Conservation (phyloP, 495 filamentous ascomycete genomes). For the Penicillium canariense region DNA sequence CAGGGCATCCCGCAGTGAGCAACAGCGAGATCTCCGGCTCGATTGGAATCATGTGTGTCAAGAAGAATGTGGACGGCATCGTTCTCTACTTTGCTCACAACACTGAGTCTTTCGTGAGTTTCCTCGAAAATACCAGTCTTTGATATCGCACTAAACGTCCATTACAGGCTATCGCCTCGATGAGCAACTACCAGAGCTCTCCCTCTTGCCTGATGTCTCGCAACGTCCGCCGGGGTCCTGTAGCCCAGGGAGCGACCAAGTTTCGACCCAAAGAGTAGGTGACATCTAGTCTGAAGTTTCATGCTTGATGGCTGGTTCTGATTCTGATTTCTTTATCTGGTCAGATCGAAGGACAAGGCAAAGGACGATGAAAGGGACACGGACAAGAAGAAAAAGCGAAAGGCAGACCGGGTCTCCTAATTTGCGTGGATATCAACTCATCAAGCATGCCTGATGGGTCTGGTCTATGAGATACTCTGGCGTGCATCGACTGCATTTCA, state of each 20-base stretch:
- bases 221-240: slow-evolving; percentile 32
- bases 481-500: not conserved
- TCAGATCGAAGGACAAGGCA: not conserved
- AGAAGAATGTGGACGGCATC: slow-evolving; percentile 67
- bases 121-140: not conserved
- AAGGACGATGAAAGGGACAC: too few species aligned
- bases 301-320: not conserved
- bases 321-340: not conserved
- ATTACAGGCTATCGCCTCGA: slow-evolving; percentile 72
- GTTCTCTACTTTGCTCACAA: slow-evolving; percentile 89
- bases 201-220: slow-evolving; percentile 86
- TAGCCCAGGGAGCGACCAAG: slow-evolving; percentile 40
- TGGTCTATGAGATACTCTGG: not conserved
- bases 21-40: slow-evolving; percentile 69
- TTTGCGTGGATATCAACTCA: not conserved
- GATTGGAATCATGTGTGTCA: slow-evolving; percentile 80
- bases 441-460: not conserved
- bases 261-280: not conserved
- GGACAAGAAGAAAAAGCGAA: not conserved
- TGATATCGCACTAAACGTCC: slow-evolving; percentile 10
- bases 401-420: not conserved
- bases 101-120: slow-evolving; percentile 77
- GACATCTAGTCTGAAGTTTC: not conserved
- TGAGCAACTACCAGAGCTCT: slow-evolving; percentile 69
- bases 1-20: slow-evolving; percentile 71